Evolutionary conservation across 805 yeast species (phyloP), one percentile per base, ranked within the genome.

Genomic region (Wickerhamiella parazyma): DNA sequence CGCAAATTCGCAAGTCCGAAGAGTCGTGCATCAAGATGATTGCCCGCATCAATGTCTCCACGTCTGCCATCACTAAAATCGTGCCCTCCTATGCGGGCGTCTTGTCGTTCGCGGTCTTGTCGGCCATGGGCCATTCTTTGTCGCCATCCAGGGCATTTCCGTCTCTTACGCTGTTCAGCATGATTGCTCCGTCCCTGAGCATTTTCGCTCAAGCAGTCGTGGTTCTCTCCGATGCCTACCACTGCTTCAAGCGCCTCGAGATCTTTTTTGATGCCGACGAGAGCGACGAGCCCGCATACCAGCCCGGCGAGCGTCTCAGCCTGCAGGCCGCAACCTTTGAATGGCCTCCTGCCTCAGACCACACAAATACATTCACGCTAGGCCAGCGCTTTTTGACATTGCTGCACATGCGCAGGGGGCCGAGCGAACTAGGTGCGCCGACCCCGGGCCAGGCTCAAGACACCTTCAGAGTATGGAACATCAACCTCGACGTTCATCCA

Each of bases 31-130:
- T 76, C 49, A 66, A 63, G 42, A 72, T 84, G 67, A 72, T 84
- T 67, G 87, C 81, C 54, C 66, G 76, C 35, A 86, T 80, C 55
- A 65, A 76, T 36, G 57, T 74, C 20, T 74, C 87, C 57, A 81
- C 79, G 55, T 74, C 79, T 43, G 78, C 94, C 1, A 55, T 76
- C 40, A 78, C 86, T 14, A 67, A 78, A 43, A 67, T 80, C 2
- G 63, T 83, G 45, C 82, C 95, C 0, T 69, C 73, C 17, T 62
- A 84, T 46, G 73, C 89, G 2, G 80, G 95, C 1, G 68, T 84
- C 71, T 67, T 78, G n/a, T 58, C 76, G 2, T 71, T 75, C 49
- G 63, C 72, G 22, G 62, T 66, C 2, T 59, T 71, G 52, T 66
- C 67, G 36, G 63, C 71, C 28, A 67, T 74, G 4, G 66, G 69